Base-by-base conservation (phyloP, 2,329 filamentous ascomycete genomes). In the Alternaria brassicae region DNA sequence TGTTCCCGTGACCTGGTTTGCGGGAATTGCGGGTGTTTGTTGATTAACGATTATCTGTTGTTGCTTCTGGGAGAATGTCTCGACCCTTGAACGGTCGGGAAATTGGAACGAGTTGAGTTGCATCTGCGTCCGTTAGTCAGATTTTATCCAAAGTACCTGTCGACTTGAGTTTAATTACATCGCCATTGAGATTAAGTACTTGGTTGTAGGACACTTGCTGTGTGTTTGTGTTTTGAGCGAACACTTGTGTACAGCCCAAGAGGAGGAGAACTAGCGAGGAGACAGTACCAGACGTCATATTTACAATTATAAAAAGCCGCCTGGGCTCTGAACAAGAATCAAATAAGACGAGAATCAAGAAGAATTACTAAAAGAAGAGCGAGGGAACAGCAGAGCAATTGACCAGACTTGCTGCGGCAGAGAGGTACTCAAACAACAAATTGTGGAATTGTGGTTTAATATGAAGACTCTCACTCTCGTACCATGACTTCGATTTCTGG, bases 1-100 rank as follows among this genome's bases (percentile, higher is more conserved):
- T 2, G 74, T 69, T 5, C 75, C 75, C 19, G 75, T 76, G 41
- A 78, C 73, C 54, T 77, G 74, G 61, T 76, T 77, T 12, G 72
- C 67, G 7, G 73, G 69, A 19, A 78, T 68, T 5, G 75, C 62
- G 9, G 72, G 70, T 28, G 66, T 69, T 62, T 78, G 72, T 64
- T 78, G 75, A 75, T 78, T 78, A 72, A 78, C 75, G 25, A 78
- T 76, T 72, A 78, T 61, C 53, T 78, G 75, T 34, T 74, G 75
- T 55, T 78, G 75, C 45, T 69, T 77, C 49, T 78, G 75, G 3
- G 75, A 77, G 53, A 75, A 77, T 2, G 75, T 77, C 63, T 78
- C 75, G 34, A 78, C 60, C 56, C 70, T 75, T 34, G 74, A 77
- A 42, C 73, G 69, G 60, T 78, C 75, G 9, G 74, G 75, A 51